Evolutionary conservation across 805 yeast species (phyloP).

Genomic region (Wickerhamiella domercqiae): DNA sequence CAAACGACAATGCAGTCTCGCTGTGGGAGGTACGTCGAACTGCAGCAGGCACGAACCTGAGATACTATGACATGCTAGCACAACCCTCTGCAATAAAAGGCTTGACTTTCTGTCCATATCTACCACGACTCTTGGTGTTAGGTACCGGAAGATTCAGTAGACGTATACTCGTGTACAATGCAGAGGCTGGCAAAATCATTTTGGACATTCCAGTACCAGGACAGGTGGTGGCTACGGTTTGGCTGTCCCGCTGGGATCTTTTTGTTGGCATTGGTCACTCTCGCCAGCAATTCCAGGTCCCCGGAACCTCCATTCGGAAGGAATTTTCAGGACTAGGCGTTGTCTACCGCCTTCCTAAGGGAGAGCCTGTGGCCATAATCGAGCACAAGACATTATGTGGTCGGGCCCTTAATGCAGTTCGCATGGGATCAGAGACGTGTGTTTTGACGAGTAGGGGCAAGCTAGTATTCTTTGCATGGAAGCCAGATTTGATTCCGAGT

Average conservation of each 20-base stretch:
- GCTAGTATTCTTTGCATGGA: conserved; percentile 1
- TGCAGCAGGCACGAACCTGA: not conserved
- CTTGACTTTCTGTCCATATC: conserved; percentile 7
- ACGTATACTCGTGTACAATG: conserved; percentile 4
- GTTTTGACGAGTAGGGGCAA: not conserved
- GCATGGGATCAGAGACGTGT: not conserved
- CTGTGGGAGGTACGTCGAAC: not conserved
- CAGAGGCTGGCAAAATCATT: not conserved
- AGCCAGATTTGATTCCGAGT: too few relatives aligned
- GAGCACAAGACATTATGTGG: conserved; percentile 23
- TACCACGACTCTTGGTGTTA: conserved; percentile 3
- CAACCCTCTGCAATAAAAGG: conserved; percentile 6
- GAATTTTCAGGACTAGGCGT: not conserved
- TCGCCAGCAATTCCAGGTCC: conserved; percentile 1
- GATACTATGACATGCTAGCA: not conserved
- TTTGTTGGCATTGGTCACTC: conserved; percentile 13
- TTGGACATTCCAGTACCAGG: conserved; percentile 8
- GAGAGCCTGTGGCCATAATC: conserved; percentile 52
- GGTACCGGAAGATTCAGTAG: conserved; percentile 13
- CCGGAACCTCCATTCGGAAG: conserved; percentile 24
- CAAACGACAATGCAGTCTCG: not conserved
- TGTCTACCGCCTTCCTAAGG: not conserved
- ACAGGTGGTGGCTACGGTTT: conserved; percentile 10
- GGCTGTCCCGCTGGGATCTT: conserved; percentile 10
- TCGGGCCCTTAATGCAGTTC: conserved; percentile 20